Evolutionary conservation across 345 rosid genomes (phyloP), one percentile per base, ranked within the genome.

Genomic region (Raphanus raphanistrum): DNA sequence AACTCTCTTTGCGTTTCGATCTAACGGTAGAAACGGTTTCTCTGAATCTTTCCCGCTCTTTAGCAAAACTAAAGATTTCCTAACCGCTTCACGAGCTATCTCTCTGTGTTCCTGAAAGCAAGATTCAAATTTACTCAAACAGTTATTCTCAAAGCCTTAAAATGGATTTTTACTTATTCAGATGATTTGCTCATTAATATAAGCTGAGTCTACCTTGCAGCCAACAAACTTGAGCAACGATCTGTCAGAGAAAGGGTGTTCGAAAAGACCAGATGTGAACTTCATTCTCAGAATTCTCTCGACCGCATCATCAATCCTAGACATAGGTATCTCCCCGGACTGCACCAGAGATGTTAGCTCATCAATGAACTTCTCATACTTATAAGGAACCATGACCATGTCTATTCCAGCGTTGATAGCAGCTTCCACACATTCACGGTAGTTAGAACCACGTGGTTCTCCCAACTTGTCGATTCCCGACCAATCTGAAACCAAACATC

Each of bases 361-460:
- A 21, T 84, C 80, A 15, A 84, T 59, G 73, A 88, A 89, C 54
- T 81, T 72, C 71, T 85, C 76, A 48, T 82, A 85, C 73, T 76
- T 84, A 29, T 11, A 67, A 65, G 94, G 96, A 28, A 87, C 88
- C 94, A 90, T 89, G 59, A 92, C 96, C 97, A 90, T 85, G 84
- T 90, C 97, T 1, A 87, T 87, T 82, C 96, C 96, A 35, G 96
- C 96, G 81, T 86, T 92, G 73, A 90, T 79, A 12, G 92, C 89
- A 73, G 84, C 28, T 29, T 86, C 78, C 64, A 90, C 82, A 71
- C 89, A 84, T 36, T 48, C 38, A 25, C 86, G 87, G 74, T 85
- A 90, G 85, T 90, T 88, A 17, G 91, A 90, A 75, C 94, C 98
- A 26, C 41, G 79, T 45, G 91, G 88, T 75, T 77, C 25, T 26